A percentile compares a stretch with the other conserved stretches of the same genome.
phyloP scores from a whole-genome alignment of 345 rosid genomes.

The Nasturtium officinale region DNA sequence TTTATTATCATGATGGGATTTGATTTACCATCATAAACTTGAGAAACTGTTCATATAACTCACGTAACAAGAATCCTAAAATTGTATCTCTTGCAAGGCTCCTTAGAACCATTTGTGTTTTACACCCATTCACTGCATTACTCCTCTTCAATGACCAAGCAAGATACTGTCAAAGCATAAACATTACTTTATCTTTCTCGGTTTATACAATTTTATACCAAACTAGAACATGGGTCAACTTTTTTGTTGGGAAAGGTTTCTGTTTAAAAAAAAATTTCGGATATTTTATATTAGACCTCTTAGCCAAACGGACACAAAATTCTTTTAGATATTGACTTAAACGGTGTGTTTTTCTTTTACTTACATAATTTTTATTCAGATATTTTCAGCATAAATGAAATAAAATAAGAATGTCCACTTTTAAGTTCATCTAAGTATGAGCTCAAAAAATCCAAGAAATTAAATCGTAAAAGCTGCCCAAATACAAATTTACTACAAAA shows the following conservation, averaged over 20 bases:
- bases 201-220: not conserved
- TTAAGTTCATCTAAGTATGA: not conserved
- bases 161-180: slow-evolving; percentile 55
- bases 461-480: not conserved
- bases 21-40: slow-evolving; percentile 35
- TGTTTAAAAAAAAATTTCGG: too few relatives aligned
- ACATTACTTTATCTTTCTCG: not conserved
- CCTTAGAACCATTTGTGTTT: slow-evolving; percentile 45
- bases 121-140: slow-evolving; percentile 79
- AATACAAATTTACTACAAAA: too few relatives aligned
- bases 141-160: slow-evolving; percentile 94
- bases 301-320: not conserved
- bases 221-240: too few relatives aligned
- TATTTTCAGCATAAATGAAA: too few relatives aligned
- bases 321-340: not conserved
- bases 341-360: too few relatives aligned
- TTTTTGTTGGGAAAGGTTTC: not conserved
- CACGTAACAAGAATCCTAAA: slow-evolving; percentile 56
- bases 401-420: not conserved
- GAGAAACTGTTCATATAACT: slow-evolving; percentile 49
- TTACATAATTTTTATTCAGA: not conserved
- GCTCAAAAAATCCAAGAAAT: not conserved
- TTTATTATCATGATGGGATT: slow-evolving; percentile 7
- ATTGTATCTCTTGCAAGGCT: slow-evolving; percentile 56
- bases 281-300: too few relatives aligned